Base-by-base conservation (phyloP, 2,329 filamentous ascomycete genomes). In the Fusarium paranaense region DNA sequence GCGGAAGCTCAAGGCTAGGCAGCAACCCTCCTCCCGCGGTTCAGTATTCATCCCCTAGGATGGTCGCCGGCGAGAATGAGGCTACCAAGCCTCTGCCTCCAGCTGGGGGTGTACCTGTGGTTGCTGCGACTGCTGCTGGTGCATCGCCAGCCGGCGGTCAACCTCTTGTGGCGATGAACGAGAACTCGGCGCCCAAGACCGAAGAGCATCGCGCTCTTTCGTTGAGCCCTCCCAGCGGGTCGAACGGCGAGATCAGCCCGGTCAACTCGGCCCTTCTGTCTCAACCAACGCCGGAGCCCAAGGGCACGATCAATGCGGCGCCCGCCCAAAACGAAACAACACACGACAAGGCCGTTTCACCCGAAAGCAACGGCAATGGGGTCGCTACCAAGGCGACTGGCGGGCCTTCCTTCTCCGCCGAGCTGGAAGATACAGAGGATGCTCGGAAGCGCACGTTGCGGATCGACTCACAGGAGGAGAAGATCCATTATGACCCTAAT, bases 391-490 rank as follows among this genome's bases (percentile, higher is more conserved):
- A 69, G 33, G 56, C 56, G 32, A 63, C 67, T 22, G 60, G 45
- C 16, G 64, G 76, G 18, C 68, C 69, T 30, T 67, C 73, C 69
- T 64, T 80, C 75, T 52, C 76, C 72, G 78, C 78, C 5, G 85
- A 86, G 64, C 77, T 86, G 6, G 84, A 85, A 57, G 81, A 85
- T 65, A 83, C 82, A 22, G 83, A 82, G 62, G 85, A 86, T 32
- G 84, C 86, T 42, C 83, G 85, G 67, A 83, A 85, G 80, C 83
- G 87, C 32, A 85, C 83, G 68, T 78, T 84, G 66, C 80, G 86
- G 52, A 79, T 86, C 10, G 80, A 83, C 20, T 81, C 83, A 9
- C 86, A 87, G 68, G 88, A 90, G 77, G 88, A 90, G 80, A 89
- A 90, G 82, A 90, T 90, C 27, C 81, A 85, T 81, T 76, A 80